Base-by-base conservation (phyloP, 129 eudicot species). In the Flaveria brownii region DNA sequence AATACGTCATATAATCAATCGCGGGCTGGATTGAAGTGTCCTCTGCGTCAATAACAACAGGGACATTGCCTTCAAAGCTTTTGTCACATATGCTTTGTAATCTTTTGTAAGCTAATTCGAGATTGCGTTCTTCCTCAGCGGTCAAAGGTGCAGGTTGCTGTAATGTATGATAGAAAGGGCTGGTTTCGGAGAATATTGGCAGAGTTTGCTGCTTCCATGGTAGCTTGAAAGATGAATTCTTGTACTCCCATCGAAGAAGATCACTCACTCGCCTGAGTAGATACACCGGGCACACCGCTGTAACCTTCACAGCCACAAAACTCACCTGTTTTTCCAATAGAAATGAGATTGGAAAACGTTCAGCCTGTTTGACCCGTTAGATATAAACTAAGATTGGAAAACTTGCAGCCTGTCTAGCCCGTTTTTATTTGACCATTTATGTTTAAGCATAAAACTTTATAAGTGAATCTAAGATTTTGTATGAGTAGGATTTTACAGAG, bases 11-110 rank as follows among this genome's bases (percentile, higher is more conserved):
- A 79, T 93, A 90, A 74, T 93, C 96, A 12, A 93, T 93, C 2
- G 93, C 97, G 2, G 98, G 98, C 76, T 93, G 97, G 59, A 93
- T 79, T 0, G 78, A 71, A 46, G 97, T 90, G 81, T 90, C 98
- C 80, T 93, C 98, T n/a, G 98, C 98, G 73, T 93, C 98, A 45
- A 93, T 77, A 13, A 91, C 64, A 26, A 93, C 62, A 2, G 92
- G 97, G n/a, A 90, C 84, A 67, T 85, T 81, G 5, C 82, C 63
- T 30, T 88, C 87, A 1, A 82, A 20, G 65, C 86, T 79, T 49
- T 83, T 82, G 17, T 80, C 77, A 45, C 90, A 81, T 43, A 93
- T 80, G 51, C 18, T 86, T 5, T 11, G n/a, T 10, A 93, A 52
- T 68, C 98, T 87, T 52, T 86, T 33, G 42, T 86, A 79, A 13